Conservation (phyloP, 306 rosid species). For the Sicyos baderoa region DNA sequence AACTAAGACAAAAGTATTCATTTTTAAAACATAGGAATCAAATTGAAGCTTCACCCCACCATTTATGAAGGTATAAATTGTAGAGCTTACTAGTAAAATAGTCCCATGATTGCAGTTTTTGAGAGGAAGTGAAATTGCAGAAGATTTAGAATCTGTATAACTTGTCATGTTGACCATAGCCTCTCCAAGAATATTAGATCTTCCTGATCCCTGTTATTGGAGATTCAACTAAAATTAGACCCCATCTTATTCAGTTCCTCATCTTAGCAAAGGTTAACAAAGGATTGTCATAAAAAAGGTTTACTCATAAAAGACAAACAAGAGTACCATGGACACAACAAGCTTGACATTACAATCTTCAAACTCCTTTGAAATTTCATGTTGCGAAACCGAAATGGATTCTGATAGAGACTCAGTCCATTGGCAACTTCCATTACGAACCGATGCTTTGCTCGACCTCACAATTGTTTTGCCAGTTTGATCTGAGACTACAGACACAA, state of each 20-base stretch:
- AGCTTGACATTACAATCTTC: slow-evolving; percentile 37
- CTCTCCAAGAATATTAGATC: slow-evolving; percentile 44
- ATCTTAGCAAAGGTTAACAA: not conserved
- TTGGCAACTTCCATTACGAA: slow-evolving; percentile 39
- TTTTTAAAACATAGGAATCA: no score
- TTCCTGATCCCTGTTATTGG: slow-evolving; percentile 28
- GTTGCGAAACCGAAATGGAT: slow-evolving; percentile 30
- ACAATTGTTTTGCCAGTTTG: slow-evolving; percentile 34
- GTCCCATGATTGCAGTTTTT: slow-evolving; percentile 38
- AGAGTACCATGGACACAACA: slow-evolving; percentile 36
- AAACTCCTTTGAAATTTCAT: slow-evolving; percentile 29
- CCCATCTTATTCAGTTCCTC: not conserved
- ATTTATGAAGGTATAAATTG: not conserved
- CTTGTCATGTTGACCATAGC: slow-evolving; percentile 30
- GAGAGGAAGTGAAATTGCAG: slow-evolving; percentile 28
- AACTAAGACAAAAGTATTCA: no score
- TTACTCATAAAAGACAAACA: slow-evolving; percentile 7
- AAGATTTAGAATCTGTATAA: slow-evolving; percentile 25
- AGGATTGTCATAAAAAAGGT: not conserved
- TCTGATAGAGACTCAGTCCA: slow-evolving; percentile 36
- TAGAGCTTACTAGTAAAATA: slow-evolving; percentile 25
- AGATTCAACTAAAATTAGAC: not conserved
- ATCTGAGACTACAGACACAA: slow-evolving; percentile 30
- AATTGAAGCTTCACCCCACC: not conserved
- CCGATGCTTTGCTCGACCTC: slow-evolving; percentile 30